Base-by-base conservation (phyloP, 306 rosid genomes). In the Lupinus albus region DNA sequence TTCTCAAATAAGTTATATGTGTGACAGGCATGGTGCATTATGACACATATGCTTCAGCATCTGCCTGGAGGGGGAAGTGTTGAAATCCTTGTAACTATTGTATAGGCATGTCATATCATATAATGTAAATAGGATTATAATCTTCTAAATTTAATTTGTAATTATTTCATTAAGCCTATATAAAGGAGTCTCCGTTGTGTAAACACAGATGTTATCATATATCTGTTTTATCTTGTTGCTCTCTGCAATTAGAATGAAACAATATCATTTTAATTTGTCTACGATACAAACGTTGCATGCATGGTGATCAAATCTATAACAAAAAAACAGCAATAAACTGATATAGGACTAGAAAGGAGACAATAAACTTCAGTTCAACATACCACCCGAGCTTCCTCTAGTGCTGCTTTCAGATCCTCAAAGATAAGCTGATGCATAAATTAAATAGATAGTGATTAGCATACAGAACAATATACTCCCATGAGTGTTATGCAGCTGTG, bases 371-470 rank as follows among this genome's bases (percentile, higher is more conserved):
- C 42, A 74, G 66, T 17, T 48, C 39, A 38, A 46, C 82, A 44
- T 88, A 93, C 97, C 83, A 9, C 56, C 71, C 91, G 87, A 78
- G 96, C 90, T 88, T 93, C 98, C 84, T 88, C 97, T 73, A 93
- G 74, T 50, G 97, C 94, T 73, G 96, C 97, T 74, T 86, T 93
- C 72, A 93, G 87, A 79, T 93, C 97, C 81, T 93, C 86, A 17
- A 83, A 82, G 60, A 85, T 91, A 71, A 86, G 84, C 98, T 93
- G 91, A 73, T 68, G 32, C 84, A 86, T 53, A 76, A 81, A 82
- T 74, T 69, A 70, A 59, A 73, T 49, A 76, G 41, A 38, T 53
- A 81, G 56, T 78, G 28, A 83, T 76, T 70, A 15, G 38, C 69
- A 53, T 30, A 47, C 9, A 59, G 18, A 42, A 39, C 18, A 14